Percentiles rank a stretch among this genome's conserved stretches.
Conservation (phyloP, 305 asterid genomes). For the Coffea humblotiana region DNA sequence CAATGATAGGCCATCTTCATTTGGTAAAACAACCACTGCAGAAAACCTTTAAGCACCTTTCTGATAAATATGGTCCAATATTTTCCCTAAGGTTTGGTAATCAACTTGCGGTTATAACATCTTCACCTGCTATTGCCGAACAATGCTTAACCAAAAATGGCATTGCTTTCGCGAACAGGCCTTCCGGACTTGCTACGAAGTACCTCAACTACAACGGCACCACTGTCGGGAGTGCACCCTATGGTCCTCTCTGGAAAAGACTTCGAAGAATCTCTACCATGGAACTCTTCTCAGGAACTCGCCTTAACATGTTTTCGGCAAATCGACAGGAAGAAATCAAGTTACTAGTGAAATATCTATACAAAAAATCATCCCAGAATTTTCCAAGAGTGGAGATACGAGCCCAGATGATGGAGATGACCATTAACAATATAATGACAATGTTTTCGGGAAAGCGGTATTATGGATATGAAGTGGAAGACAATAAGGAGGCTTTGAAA, state of each 20-base stretch:
- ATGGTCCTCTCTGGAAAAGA: conserved; percentile 13
- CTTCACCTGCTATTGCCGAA: conserved; percentile 17
- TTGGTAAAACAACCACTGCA: conserved; percentile 22
- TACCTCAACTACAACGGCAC: conserved; percentile 1
- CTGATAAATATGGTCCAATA: conserved; percentile 17
- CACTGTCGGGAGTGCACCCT: conserved; percentile 1
- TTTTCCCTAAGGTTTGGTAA: conserved; percentile 20
- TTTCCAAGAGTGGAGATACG: too few relatives aligned
- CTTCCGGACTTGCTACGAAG: conserved; percentile 1
- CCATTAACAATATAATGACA: too few relatives aligned
- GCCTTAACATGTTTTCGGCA: too few relatives aligned
- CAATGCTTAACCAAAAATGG: conserved; percentile 2
- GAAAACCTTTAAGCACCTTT: background rate
- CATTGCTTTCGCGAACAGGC: conserved; percentile 20
- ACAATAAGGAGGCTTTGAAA: too few relatives aligned
- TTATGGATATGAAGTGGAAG: too few relatives aligned
- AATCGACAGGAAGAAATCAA: too few relatives aligned
- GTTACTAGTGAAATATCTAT: too few relatives aligned
- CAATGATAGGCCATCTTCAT: conserved; percentile 28
- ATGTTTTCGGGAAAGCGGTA: too few relatives aligned
- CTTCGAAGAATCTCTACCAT: too few relatives aligned
- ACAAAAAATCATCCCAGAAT: too few relatives aligned
- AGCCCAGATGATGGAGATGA: too few relatives aligned
- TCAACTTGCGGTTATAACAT: conserved; percentile 19
- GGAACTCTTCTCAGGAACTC: too few relatives aligned